Evolutionary conservation across 2,329 filamentous ascomycete species (phyloP), one percentile per base, ranked within the genome.

Genomic region (Metarhizium humberi): DNA sequence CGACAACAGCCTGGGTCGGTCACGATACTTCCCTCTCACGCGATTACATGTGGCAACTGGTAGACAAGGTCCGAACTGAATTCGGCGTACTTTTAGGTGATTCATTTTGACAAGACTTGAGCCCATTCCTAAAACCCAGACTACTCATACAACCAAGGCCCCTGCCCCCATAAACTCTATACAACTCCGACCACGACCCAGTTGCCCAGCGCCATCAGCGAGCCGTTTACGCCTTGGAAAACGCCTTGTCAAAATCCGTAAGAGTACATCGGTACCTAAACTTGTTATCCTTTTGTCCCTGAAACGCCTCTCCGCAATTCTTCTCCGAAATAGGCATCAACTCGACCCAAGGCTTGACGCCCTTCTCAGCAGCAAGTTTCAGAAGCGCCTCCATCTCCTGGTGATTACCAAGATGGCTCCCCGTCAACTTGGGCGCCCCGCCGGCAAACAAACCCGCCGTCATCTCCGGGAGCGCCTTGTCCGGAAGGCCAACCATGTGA

Each of bases 261-360:
- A 92, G 68, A 0, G 86, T 88, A 63, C 89, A 85, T 45, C 88
- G 77, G 67, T 89, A 92, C 38, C 78, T 78, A 14, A 91, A 85
- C 67, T 88, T 81, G 62, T 87, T 87, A 59, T 81, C 82, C 65
- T 86, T 82, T 52, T 92, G 80, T 60, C 84, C 78, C 67, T 84
- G 78, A 18, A 90, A 80, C 0, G 83, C 87, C 72, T 90, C 78
- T 68, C 84, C 84, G 65, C 86, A 85, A 0, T 83, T 85, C 60
- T 82, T 76, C 65, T 84, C 85, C 7, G 79, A 81, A 52, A 90
- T 82, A 30, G 82, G 75, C n/a, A 88, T 74, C 30, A 80, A 75
- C 66, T 86, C 75, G 20, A 86, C 77, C 77, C 78, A 81, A 0
- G 80, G 75, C 64, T 73, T 72, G 6, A 85, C 67, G 0, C 74